Evolutionary conservation across 805 yeast genomes (phyloP).

Genomic region (Spathaspora passalidarum): DNA sequence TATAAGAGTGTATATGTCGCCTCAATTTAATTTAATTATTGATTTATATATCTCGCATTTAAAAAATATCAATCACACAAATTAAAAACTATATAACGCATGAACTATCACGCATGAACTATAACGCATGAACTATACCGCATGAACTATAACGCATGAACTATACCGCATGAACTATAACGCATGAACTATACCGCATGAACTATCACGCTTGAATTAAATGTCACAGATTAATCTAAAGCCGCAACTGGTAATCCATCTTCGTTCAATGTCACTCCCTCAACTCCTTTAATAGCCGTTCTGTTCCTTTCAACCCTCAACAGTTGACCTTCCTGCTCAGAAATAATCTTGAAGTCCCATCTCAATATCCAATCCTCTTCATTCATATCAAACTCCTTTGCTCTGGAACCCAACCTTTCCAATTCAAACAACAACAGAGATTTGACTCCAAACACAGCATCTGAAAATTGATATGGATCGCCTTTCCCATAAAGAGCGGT

Average conservation of each 20-base stretch:
- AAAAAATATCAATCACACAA: too few species aligned
- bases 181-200: too few species aligned
- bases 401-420: constrained; percentile 14
- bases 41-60: too few species aligned
- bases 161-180: too few species aligned
- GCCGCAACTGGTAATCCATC: constrained; percentile 17
- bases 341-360: constrained; percentile 17
- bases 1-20: too few species aligned
- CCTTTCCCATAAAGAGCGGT: constrained; percentile 19
- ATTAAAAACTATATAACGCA: too few species aligned
- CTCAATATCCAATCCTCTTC: constrained; percentile 17
- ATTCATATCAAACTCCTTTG: constrained; percentile 14
- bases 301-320: constrained; percentile 8
- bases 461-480: constrained; percentile 18
- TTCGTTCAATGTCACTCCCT: constrained; percentile 10
- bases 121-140: too few species aligned
- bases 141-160: too few species aligned
- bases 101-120: too few species aligned
- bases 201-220: too few species aligned
- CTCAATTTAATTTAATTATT: too few species aligned
- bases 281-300: constrained; percentile 10
- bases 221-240: constrained; percentile 3
- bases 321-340: constrained; percentile 11
- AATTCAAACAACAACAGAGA: constrained; percentile 12
- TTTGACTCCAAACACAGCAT: constrained; percentile 21